These are phyloP conservation scores for Cystoisospora suis DNA, from an alignment of 169 alveolate species.

Conservation along the genomic window DNA sequence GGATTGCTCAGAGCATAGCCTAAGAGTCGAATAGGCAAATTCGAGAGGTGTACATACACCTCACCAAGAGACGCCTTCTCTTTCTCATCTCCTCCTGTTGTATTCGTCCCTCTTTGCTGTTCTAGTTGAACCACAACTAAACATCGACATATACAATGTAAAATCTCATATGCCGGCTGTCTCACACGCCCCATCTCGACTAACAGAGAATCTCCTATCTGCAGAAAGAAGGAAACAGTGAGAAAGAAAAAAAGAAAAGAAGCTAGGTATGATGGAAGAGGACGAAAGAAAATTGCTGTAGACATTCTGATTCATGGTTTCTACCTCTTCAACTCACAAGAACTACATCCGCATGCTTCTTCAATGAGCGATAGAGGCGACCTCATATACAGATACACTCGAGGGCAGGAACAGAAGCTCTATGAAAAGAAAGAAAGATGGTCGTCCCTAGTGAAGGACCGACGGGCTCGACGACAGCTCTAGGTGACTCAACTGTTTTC, in stretches of 20 bases:
- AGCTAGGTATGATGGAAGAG: neutral
- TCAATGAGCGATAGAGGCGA: too few relatives aligned
- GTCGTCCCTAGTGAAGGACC: too few relatives aligned
- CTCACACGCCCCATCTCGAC: neutral
- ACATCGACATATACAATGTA: slow-evolving; percentile 5
- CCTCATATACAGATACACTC: neutral
- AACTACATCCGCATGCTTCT: neutral
- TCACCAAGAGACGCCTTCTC: neutral
- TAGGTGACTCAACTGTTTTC: too few relatives aligned
- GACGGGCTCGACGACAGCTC: too few relatives aligned
- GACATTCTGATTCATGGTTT: neutral
- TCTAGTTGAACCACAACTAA: neutral
- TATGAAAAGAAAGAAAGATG: too few relatives aligned
- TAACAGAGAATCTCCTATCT: slow-evolving; percentile 3
- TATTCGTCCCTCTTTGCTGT: neutral
- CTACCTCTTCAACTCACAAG: neutral
- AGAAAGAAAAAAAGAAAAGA: neutral
- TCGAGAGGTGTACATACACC: neutral
- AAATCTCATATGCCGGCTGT: slow-evolving; percentile 5
- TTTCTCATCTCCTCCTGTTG: neutral
- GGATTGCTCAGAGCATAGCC: slow-evolving; percentile 19
- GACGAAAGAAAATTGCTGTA: neutral
- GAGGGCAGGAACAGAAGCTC: neutral
- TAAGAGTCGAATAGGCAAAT: neutral
- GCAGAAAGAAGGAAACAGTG: neutral